phyloP scores from a whole-genome alignment of 371 early-diverging fungal species.

The Mortierella sp. region DNA sequence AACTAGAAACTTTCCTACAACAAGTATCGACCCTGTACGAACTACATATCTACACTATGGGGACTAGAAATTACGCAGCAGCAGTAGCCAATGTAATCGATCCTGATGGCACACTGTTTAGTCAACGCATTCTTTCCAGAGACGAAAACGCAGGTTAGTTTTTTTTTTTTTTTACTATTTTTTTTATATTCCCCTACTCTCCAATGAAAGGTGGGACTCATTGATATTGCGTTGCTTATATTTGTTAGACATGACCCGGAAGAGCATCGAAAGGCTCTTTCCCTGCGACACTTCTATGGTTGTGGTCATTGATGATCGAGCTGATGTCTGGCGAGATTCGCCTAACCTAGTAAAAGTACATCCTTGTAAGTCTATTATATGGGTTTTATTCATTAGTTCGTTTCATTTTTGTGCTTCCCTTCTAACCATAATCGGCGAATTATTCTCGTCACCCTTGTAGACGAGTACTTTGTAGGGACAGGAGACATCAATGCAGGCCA shows the following conservation, averaged over 20 bases:
- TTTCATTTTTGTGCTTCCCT: background rate
- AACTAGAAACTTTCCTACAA: slow-evolving; percentile 84
- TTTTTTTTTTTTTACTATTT: background rate
- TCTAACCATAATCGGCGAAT: slow-evolving; percentile 71
- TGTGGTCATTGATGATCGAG: slow-evolving; percentile 97
- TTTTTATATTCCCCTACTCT: background rate
- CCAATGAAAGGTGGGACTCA: too few relatives aligned
- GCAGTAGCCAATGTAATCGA: slow-evolving; percentile 93
- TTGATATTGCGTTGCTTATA: too few relatives aligned
- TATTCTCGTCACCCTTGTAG: slow-evolving; percentile 69
- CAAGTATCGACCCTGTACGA: slow-evolving; percentile 83
- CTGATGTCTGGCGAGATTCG: slow-evolving; percentile 97
- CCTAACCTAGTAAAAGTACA: slow-evolving; percentile 90
- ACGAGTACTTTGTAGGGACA: slow-evolving; percentile 92
- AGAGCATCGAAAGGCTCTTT: slow-evolving; percentile 93
- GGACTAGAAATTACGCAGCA: slow-evolving; percentile 94
- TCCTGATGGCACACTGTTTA: slow-evolving; percentile 84
- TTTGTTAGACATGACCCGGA: slow-evolving; percentile 77
- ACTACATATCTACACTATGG: slow-evolving; percentile 99
- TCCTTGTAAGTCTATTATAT: slow-evolving; percentile 76
- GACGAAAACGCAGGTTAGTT: slow-evolving; percentile 93
- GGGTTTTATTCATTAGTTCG: background rate
- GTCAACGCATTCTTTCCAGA: slow-evolving; percentile 94
- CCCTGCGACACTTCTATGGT: slow-evolving; percentile 98
- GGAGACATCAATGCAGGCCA: slow-evolving; percentile 93